Evolutionary conservation across 2,329 filamentous ascomycete genomes (phyloP).

Genomic region (Ambrosiella xylebori): DNA sequence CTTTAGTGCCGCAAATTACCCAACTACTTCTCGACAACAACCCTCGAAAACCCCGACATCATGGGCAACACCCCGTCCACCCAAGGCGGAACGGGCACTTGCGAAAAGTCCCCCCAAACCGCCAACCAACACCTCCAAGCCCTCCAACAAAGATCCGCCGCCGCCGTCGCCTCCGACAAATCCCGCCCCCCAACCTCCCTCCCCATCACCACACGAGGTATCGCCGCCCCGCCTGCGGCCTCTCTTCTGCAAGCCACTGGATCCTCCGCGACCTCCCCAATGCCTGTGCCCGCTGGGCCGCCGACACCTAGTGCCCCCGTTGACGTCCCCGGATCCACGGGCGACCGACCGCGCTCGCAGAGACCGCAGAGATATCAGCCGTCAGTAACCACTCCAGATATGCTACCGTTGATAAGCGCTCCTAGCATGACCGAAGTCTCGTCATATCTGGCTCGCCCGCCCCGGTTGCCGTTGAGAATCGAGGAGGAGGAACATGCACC

Average conservation of each 20-base stretch:
- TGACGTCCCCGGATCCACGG: conserved; percentile 10
- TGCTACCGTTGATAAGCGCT: conserved; percentile 27
- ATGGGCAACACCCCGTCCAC: conserved; percentile 7
- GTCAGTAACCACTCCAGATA: conserved; percentile 7
- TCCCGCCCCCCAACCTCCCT: conserved; percentile 21
- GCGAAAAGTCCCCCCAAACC: conserved; percentile 14
- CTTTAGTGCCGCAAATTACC: not conserved
- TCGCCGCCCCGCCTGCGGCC: conserved; percentile 39
- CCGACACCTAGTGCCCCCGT: conserved; percentile 6
- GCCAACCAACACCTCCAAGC: conserved; percentile 14
- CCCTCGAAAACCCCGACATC: not conserved
- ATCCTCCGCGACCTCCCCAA: conserved; percentile 29
- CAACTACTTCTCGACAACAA: too few species aligned
- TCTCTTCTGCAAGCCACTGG: conserved; percentile 44
- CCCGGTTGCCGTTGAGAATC: conserved; percentile 79
- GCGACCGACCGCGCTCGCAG: conserved; percentile 3
- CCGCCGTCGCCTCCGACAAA: conserved; percentile 5
- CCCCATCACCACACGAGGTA: conserved; percentile 36
- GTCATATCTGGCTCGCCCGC: conserved; percentile 52
- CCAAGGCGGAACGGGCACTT: not conserved
- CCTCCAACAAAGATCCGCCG: conserved; percentile 4
- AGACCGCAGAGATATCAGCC: conserved; percentile 9
- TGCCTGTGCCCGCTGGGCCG: conserved; percentile 15
- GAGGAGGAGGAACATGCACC: conserved; percentile 81
- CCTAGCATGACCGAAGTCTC: conserved; percentile 46